A percentile compares a stretch with the other conserved stretches of the same genome.
phyloP scores from a whole-genome alignment of 495 filamentous ascomycete species.

The Delitschia confertaspora region DNA sequence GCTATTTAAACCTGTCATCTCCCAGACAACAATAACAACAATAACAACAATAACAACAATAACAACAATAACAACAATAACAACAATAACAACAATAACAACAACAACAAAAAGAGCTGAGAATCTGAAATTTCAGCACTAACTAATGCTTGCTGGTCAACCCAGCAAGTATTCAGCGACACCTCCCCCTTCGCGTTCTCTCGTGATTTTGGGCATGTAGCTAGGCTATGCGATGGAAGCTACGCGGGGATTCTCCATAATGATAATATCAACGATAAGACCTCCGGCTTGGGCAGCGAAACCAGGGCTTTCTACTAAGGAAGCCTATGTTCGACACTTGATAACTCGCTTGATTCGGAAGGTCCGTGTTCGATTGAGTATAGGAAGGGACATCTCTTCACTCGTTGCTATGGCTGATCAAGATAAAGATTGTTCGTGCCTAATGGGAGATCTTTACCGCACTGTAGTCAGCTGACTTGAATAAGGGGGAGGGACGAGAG shows the following conservation, averaged over 20 bases:
- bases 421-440: no score
- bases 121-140: background rate
- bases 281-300: background rate
- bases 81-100: constrained; percentile 13
- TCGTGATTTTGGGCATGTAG: no score
- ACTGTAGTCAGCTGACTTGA: no score
- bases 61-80: constrained; percentile 14
- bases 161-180: background rate
- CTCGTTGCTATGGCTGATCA: no score
- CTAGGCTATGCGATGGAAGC: no score
- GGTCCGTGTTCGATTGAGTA: constrained; percentile 1
- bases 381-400: constrained; percentile 1
- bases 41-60: constrained; percentile 8
- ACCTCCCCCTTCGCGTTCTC: no score
- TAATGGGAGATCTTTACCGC: no score
- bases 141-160: background rate
- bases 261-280: background rate
- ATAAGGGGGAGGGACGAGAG: no score
- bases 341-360: constrained; percentile 1
- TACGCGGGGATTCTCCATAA: constrained; percentile 8
- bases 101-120: constrained; percentile 3
- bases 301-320: background rate
- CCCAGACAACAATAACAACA: background rate
- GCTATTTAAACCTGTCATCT: background rate
- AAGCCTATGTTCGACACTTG: background rate